Percentiles rank a stretch among this genome's conserved stretches.
phyloP scores from a whole-genome alignment of 106 monocot species.

The Allium fistulosum region DNA sequence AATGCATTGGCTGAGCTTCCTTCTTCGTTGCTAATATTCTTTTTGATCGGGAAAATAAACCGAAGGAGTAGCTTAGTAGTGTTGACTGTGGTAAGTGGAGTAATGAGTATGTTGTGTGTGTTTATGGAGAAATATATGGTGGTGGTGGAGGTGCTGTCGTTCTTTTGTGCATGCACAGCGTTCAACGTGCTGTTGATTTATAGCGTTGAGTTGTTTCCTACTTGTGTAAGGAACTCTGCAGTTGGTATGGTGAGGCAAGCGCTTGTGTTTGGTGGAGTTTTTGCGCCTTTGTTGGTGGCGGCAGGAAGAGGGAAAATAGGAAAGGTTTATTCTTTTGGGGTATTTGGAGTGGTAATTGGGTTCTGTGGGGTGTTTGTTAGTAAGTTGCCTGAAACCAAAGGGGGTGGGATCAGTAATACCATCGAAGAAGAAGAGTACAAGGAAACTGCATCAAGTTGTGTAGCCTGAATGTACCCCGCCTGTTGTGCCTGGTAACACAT shows the following conservation, averaged over 20 bases:
- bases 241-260: constrained; percentile 31
- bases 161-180: constrained; percentile 57
- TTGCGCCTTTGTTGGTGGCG: constrained; percentile 29
- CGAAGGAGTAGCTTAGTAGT: constrained; percentile 25
- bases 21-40: constrained; percentile 31
- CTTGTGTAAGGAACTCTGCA: constrained; percentile 31
- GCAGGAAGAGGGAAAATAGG: constrained; percentile 3
- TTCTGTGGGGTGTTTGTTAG: not conserved
- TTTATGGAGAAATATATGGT: not conserved
- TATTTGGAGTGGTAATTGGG: constrained; percentile 1
- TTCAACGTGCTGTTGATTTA: constrained; percentile 24
- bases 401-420: not conserved
- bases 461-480: too few relatives aligned
- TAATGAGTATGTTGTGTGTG: constrained; percentile 28
- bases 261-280: constrained; percentile 15
- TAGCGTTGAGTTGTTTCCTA: constrained; percentile 29
- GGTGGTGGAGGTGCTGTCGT: constrained; percentile 29
- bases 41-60: constrained; percentile 29
- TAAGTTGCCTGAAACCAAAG: not conserved
- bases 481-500: too few relatives aligned
- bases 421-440: constrained; percentile 11
- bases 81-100: constrained; percentile 25
- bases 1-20: constrained; percentile 67
- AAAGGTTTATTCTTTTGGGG: not conserved
- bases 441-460: not conserved